Percentiles rank a stretch among this genome's conserved stretches.
Conservation (phyloP, 768 basidiomycete genomes). For the Sarcodon sp. region DNA sequence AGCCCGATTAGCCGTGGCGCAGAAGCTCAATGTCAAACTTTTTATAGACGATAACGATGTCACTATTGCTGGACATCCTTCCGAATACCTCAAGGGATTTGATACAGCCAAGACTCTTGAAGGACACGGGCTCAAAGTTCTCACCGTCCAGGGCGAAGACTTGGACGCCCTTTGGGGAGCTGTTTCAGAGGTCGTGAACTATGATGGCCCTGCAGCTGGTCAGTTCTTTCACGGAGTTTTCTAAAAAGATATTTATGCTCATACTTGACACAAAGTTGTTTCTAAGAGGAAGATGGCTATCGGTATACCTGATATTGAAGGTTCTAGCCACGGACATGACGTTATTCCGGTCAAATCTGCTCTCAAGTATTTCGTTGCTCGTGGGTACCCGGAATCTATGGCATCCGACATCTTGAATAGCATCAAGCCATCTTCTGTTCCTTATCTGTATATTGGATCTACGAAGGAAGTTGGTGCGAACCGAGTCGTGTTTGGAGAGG, state of each 20-base stretch:
- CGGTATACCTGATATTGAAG: constrained; percentile 65
- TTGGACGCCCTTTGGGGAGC: constrained; percentile 67
- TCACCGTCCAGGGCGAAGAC: constrained; percentile 67
- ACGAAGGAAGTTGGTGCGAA: constrained; percentile 69
- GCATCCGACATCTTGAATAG: constrained; percentile 40
- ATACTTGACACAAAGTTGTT: constrained; percentile 12
- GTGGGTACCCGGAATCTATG: constrained; percentile 39
- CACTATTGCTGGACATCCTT: constrained; percentile 87
- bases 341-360: constrained; percentile 77
- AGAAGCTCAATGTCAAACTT: constrained; percentile 73
- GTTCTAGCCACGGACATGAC: constrained; percentile 71
- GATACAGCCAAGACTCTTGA: constrained; percentile 56
- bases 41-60: constrained; percentile 88
- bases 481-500: constrained; percentile 77
- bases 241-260: constrained; percentile 38
- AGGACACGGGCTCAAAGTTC: constrained; percentile 74
- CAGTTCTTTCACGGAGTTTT: constrained; percentile 19
- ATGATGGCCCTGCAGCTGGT: constrained; percentile 78
- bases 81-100: constrained; percentile 74
- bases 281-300: constrained; percentile 42
- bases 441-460: constrained; percentile 57
- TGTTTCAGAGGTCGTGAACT: constrained; percentile 36
- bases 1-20: constrained; percentile 76
- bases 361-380: constrained; percentile 53
- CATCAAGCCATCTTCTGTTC: constrained; percentile 44